phyloP scores from a whole-genome alignment of 306 rosid species.

The Inga leiocalycina region DNA sequence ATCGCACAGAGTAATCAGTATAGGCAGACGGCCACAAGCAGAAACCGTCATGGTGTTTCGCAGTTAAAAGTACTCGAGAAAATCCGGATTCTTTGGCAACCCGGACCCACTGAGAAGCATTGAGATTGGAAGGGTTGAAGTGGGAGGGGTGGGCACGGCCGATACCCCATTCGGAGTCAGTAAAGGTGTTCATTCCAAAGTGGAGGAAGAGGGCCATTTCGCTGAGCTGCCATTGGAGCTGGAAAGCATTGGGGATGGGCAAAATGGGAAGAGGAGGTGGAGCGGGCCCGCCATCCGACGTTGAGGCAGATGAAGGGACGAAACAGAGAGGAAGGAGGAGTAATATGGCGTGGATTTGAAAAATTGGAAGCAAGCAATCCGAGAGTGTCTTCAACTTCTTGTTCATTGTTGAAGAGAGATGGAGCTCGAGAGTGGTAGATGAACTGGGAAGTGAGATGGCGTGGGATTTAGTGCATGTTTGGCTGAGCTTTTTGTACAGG shows the following conservation, averaged over 20 bases:
- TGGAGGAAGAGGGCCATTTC: slow-evolving; percentile 85
- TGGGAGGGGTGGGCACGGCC: slow-evolving; percentile 59
- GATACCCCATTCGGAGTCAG: slow-evolving; percentile 81
- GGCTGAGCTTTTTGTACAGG: too few species aligned
- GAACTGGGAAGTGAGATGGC: background rate
- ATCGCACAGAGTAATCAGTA: slow-evolving; percentile 73
- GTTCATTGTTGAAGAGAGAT: background rate
- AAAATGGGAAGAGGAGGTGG: slow-evolving; percentile 79
- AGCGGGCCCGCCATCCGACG: slow-evolving; percentile 41
- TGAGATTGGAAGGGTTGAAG: slow-evolving; percentile 67
- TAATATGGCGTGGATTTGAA: slow-evolving; percentile 5
- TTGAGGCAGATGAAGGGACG: slow-evolving; percentile 27
- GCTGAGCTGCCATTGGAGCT: slow-evolving; percentile 83
- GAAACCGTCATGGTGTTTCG: slow-evolving; percentile 92
- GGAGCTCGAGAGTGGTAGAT: background rate
- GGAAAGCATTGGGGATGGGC: slow-evolving; percentile 74
- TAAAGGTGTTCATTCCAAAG: slow-evolving; percentile 90
- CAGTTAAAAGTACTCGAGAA: slow-evolving; percentile 65
- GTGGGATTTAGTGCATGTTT: background rate
- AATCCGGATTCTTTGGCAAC: slow-evolving; percentile 79
- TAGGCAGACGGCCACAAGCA: slow-evolving; percentile 89
- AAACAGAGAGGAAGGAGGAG: slow-evolving; percentile 24
- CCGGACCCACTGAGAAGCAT: slow-evolving; percentile 79
- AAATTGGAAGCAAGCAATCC: slow-evolving; percentile 30
- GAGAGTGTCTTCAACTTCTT: background rate